Conservation (phyloP, 768 basidiomycete genomes). For the Rhizopogon roseolus region DNA sequence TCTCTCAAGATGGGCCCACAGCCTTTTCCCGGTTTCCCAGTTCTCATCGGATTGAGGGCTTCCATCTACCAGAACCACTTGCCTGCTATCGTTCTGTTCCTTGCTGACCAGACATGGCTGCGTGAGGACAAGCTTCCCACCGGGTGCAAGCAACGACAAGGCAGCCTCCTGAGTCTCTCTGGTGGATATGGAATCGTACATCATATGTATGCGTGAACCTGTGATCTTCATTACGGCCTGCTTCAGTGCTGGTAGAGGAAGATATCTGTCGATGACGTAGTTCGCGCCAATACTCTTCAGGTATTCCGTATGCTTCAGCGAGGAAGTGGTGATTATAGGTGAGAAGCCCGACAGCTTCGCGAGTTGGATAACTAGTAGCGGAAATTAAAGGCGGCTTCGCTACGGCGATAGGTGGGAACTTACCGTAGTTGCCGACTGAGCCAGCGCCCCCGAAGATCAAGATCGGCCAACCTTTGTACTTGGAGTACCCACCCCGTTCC, state of each 20-base stretch:
- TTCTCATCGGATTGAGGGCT: conserved; percentile 29
- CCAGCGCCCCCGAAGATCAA: conserved; percentile 44
- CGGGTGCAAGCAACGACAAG: conserved; percentile 31
- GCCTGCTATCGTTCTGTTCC: conserved; percentile 20
- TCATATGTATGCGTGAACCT: conserved; percentile 26
- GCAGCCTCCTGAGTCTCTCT: conserved; percentile 35
- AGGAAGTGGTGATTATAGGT: conserved; percentile 28
- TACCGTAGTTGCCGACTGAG: conserved; percentile 48
- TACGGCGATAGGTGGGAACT: conserved; percentile 9
- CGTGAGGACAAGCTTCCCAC: conserved; percentile 32
- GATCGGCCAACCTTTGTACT: conserved; percentile 39
- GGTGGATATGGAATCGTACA: conserved; percentile 34
- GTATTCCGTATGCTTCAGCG: conserved; percentile 30
- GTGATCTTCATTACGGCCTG: conserved; percentile 33
- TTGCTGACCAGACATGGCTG: conserved; percentile 27
- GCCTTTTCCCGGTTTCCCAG: conserved; percentile 26
- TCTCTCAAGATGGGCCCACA: conserved; percentile 22
- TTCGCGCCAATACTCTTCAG: conserved; percentile 30
- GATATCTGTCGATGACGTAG: conserved; percentile 30
- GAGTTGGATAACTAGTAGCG: conserved; percentile 31
- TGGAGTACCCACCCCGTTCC: conserved; percentile 30
- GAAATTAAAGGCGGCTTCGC: conserved; percentile 11
- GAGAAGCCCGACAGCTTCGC: conserved; percentile 37
- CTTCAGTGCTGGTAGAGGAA: conserved; percentile 22
- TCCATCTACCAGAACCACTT: conserved; percentile 26